phyloP scores from a whole-genome alignment of 192 early-diverging fungal species.

The Podila horticola region DNA sequence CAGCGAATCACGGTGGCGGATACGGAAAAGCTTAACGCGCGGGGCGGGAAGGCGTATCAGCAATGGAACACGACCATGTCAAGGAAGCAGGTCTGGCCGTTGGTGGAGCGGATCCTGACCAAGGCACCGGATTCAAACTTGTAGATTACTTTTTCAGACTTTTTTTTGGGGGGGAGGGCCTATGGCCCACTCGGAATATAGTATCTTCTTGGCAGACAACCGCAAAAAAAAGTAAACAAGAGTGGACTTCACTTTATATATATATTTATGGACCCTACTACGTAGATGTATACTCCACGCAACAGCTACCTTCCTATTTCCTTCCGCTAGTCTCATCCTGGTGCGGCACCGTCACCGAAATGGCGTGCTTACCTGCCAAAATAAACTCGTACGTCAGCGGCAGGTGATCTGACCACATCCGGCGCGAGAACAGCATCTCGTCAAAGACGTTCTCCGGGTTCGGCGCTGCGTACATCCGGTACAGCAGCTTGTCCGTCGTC shows the following conservation, averaged over 20 bases:
- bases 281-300: too few species aligned
- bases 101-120: constrained; percentile 47
- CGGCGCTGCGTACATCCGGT: constrained; percentile 39
- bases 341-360: constrained; percentile 22
- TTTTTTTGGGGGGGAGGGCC: too few species aligned
- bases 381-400: constrained; percentile 52
- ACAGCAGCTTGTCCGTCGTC: constrained; percentile 43
- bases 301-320: too few species aligned
- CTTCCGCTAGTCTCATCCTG: too few species aligned
- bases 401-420: constrained; percentile 50
- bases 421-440: constrained; percentile 48
- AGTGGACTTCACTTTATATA: too few species aligned
- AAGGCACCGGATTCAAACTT: neutral
- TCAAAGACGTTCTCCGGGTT: constrained; percentile 46
- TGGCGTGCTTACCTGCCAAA: constrained; percentile 49
- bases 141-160: too few species aligned
- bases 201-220: too few species aligned
- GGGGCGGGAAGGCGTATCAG: constrained; percentile 47
- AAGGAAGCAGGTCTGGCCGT: constrained; percentile 72
- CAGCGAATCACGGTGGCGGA: constrained; percentile 5
- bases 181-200: too few species aligned
- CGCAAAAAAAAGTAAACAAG: too few species aligned
- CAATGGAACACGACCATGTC: constrained; percentile 64
- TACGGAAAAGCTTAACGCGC: constrained; percentile 11
- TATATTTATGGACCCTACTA: too few species aligned